A percentile compares a stretch with the other conserved stretches of the same genome.
Evolutionary conservation across 1,139 yeast genomes (phyloP).

Genomic region (Suhomyces bolitotheri): DNA sequence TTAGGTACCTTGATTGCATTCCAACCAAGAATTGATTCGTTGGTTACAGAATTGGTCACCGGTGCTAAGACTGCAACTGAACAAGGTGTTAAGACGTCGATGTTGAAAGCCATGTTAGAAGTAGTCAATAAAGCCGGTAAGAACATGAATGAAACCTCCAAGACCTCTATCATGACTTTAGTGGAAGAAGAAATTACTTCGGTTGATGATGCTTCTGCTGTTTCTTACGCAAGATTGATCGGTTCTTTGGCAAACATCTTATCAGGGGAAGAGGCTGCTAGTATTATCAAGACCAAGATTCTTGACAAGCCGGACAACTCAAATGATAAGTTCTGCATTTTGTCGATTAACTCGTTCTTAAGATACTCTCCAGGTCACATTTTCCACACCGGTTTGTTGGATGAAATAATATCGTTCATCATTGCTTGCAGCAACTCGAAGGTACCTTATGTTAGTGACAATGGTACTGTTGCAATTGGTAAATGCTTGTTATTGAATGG

Average conservation of each 20-base stretch:
- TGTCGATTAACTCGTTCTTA: constrained; percentile 78
- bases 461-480: constrained; percentile 81
- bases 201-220: constrained; percentile 59
- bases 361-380: constrained; percentile 71
- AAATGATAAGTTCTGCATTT: constrained; percentile 56
- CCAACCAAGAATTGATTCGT: constrained; percentile 93
- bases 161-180: constrained; percentile 65
- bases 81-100: constrained; percentile 76
- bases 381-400: constrained; percentile 49
- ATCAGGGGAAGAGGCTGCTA: constrained; percentile 62
- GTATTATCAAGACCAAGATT: constrained; percentile 62
- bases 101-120: constrained; percentile 82
- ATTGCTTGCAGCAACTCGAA: constrained; percentile 46
- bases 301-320: constrained; percentile 33
- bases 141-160: constrained; percentile 73
- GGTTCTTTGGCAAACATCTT: constrained; percentile 76
- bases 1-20: constrained; percentile 82
- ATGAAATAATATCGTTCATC: constrained; percentile 50
- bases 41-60: constrained; percentile 76
- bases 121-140: constrained; percentile 80
- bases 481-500: constrained; percentile 62
- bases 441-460: constrained; percentile 65
- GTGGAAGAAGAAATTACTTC: constrained; percentile 68
- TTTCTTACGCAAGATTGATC: constrained; percentile 74
- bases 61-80: constrained; percentile 64